Percentiles rank a stretch among this genome's conserved stretches.
Evolutionary conservation across 805 yeast genomes (phyloP).

Genomic region (Sungouiella blattae): DNA sequence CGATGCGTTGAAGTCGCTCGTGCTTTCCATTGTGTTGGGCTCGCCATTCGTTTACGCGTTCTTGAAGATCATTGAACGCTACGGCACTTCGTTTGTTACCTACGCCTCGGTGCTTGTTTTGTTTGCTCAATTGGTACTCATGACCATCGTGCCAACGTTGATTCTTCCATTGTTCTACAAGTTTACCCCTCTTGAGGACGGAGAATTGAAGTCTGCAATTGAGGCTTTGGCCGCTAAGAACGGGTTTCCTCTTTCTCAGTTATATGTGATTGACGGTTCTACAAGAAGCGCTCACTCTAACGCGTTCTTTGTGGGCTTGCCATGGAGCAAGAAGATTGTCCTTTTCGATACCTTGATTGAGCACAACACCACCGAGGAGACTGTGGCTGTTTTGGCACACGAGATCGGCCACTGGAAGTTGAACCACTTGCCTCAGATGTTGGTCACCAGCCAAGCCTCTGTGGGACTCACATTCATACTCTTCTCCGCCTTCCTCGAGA

Average conservation of each 20-base stretch:
- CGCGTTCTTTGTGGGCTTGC: constrained; percentile 94
- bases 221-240: constrained; percentile 73
- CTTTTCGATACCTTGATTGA: constrained; percentile 87
- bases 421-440: constrained; percentile 78
- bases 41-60: constrained; percentile 72
- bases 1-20: constrained; percentile 63
- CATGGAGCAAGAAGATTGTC: constrained; percentile 96
- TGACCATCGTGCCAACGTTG: constrained; percentile 76
- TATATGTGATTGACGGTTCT: constrained; percentile 94
- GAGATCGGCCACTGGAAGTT: constrained; percentile 98
- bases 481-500: constrained; percentile 78
- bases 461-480: constrained; percentile 62
- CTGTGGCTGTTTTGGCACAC: constrained; percentile 95
- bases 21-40: constrained; percentile 57
- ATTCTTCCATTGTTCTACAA: constrained; percentile 94
- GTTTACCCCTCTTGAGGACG: constrained; percentile 83
- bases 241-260: constrained; percentile 80
- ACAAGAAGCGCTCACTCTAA: constrained; percentile 94
- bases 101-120: constrained; percentile 74
- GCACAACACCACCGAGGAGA: constrained; percentile 71
- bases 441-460: constrained; percentile 62
- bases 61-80: constrained; percentile 75
- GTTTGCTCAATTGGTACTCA: constrained; percentile 65
- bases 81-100: constrained; percentile 76
- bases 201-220: constrained; percentile 79